Evolutionary conservation across 2,329 filamentous ascomycete genomes (phyloP), one percentile per base, ranked within the genome.

Genomic region (Penicillium palitans): DNA sequence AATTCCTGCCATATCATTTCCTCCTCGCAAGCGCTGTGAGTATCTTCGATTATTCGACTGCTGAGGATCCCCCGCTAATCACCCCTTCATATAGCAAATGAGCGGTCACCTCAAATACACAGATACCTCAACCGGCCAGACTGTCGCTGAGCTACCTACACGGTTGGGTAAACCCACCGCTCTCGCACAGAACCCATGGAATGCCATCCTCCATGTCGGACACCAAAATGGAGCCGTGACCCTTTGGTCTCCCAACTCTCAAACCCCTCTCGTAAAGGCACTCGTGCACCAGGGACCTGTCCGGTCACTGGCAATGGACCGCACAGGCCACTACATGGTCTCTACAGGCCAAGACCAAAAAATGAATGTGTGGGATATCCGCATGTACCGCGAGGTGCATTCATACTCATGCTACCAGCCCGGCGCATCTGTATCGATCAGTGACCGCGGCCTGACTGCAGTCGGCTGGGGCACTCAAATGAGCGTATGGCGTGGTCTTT

Each of bases 1-100:
- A 98, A 76, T 99, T 97, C 72, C 80, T 98, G 15, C 93, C 93
- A 0, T 98, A 97, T 72, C 95, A 99, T 74, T 99, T 96, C 74
- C 85, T 99, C 42, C 83, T 99, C 49, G 90, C 90, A 19, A 96
- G 92, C 19, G 84, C 93, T 69, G 89, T 90, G 76, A 80, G 87
- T 83, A 58, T 41, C 9, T 12, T 7, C 7, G 2, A 21, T 25
- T 40, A 15, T 27, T 35, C 6, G 13, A 35, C 45, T 33, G 19
- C 27, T 7, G 19, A 13, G 21, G 21, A 12, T 7, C n/a, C 2
- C 25, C 13, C 1, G 8, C 46, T 52, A 27, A 50, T 40, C 13
- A 33, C 2, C 2, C 7, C 6, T 25, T 53, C 40, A 24, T 40
- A 51, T 86, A 84, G 91, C 91, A 60, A 88, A 90, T 66, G 62